Conservation (phyloP, 805 yeast species). For the Priceomyces medius region DNA sequence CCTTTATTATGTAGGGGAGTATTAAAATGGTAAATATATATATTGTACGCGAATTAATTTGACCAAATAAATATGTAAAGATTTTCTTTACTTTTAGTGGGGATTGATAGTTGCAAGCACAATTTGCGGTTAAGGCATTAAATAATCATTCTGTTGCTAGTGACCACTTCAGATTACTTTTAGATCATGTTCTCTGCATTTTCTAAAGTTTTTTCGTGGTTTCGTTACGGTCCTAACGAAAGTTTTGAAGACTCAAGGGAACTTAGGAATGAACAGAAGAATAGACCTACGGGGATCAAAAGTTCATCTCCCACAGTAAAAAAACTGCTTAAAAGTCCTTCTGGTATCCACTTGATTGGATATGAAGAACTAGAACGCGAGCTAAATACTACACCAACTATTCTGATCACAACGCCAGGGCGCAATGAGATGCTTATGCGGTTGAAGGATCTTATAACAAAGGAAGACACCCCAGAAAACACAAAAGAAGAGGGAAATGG, state of each 20-base stretch:
- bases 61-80: too few relatives aligned
- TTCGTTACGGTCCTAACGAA: not conserved
- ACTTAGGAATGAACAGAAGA: not conserved
- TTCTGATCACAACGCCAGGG: constrained; percentile 1
- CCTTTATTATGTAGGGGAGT: too few relatives aligned
- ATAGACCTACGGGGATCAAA: not conserved
- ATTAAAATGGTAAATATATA: too few relatives aligned
- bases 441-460: not conserved
- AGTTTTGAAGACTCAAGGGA: not conserved
- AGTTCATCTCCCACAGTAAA: too few relatives aligned
- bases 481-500: too few relatives aligned
- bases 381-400: constrained; percentile 4
- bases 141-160: too few relatives aligned
- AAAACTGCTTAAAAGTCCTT: not conserved
- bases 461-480: not conserved
- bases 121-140: too few relatives aligned
- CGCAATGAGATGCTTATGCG: not conserved
- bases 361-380: constrained; percentile 4
- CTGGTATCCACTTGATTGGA: constrained; percentile 4
- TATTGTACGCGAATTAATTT: too few relatives aligned
- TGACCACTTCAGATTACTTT: too few relatives aligned
- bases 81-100: too few relatives aligned
- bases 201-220: constrained; percentile 1
- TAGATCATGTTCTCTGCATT: not conserved
- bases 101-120: too few relatives aligned